Conservation (phyloP, 192 early-diverging fungal genomes). For the Anaeromyces robustus region DNA sequence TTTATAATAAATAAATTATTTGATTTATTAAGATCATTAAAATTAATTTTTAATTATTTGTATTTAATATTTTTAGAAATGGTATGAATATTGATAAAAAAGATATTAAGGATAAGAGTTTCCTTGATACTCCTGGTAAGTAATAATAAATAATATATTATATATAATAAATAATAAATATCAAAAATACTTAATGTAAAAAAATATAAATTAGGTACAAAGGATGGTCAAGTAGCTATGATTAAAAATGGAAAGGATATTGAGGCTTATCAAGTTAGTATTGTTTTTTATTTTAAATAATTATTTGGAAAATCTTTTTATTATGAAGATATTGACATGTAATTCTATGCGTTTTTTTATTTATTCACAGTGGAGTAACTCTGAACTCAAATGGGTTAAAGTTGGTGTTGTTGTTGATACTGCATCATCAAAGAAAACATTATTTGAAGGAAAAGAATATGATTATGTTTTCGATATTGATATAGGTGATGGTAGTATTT, state of each 20-base stretch:
- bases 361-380: constrained; percentile 44
- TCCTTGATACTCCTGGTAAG: constrained; percentile 39
- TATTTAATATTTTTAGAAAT: too few species aligned
- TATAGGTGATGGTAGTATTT: constrained; percentile 62
- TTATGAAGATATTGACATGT: too few species aligned
- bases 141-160: too few species aligned
- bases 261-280: constrained; percentile 57
- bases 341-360: too few species aligned
- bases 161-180: too few species aligned
- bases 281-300: too few species aligned
- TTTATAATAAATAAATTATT: background rate
- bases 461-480: constrained; percentile 98
- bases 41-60: too few species aligned
- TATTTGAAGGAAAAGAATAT: constrained; percentile 76
- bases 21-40: too few species aligned
- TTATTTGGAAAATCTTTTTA: too few species aligned
- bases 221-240: constrained; percentile 84
- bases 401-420: constrained; percentile 90
- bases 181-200: too few species aligned
- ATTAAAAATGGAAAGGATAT: constrained; percentile 53
- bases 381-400: constrained; percentile 54
- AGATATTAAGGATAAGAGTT: constrained; percentile 64
- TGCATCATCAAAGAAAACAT: constrained; percentile 57
- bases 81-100: constrained; percentile 55
- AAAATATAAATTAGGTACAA: constrained; percentile 31